Base-by-base conservation (phyloP, 2,329 filamentous ascomycete genomes). In the Arthroderma sp. region DNA sequence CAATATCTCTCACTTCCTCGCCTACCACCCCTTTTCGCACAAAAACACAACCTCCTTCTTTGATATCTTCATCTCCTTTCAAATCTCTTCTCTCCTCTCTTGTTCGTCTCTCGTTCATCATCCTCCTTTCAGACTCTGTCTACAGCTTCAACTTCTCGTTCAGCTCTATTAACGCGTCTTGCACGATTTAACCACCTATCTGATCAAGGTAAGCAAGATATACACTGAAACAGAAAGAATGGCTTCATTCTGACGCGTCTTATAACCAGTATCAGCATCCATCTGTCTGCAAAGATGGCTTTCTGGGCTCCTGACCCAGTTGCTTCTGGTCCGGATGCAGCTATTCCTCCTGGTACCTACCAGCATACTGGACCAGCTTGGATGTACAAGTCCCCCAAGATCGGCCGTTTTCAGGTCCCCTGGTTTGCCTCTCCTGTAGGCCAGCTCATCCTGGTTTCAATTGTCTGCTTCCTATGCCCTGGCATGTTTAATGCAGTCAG, bases 381-480 rank as follows among this genome's bases (percentile, higher is more conserved):
- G 85, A 84, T 83, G 73, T 88, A 90, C 77, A 82, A 79, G 66
- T 75, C 77, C 53, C 66, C 81, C 65, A 78, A 75, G 58, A 59
- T 88, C 58, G 77, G 79, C 17, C 73, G 75, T 54, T 71, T 72
- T 58, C 77, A 78, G 62, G 60, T 85, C 6, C 76, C 77, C 2
- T 88, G 83, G 78, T 90, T 86, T 69, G 87, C 87, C 21, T 88
- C 86, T 58, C 87, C 87, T 11, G 81, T 83, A 66, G 71, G 83
- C 52, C 87, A 91, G 72, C 77, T 91, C 37, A 65, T 86, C 61
- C 79, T 90, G 76, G 85, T 90, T 57, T 78, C 83, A 21, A 76
- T 86, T 60, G 83, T 86, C 54, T 86, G 83, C 68, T 86, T 87
- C 75, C 68, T 87, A 60, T 87, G 84, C 67, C 84, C 84, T 0